Evolutionary conservation across 441 rosid species (phyloP), one percentile per base, ranked within the genome.

Genomic region (Pelargonium citronellum): DNA sequence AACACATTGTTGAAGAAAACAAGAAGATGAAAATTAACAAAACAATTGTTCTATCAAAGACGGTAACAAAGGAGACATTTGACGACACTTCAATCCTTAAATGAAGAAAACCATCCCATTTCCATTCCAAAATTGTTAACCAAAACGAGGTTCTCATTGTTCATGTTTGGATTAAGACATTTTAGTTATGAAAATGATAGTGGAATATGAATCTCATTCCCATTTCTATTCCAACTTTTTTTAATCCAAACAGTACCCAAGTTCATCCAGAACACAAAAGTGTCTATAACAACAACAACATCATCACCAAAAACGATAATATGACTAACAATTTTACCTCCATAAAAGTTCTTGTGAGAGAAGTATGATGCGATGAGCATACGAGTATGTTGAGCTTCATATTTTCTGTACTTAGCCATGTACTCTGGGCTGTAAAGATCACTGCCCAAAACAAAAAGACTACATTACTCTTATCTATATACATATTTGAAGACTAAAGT

Each of bases 321-420:
- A 24, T 24, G 30, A 24, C 30, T 24, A 24, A 24, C 30, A 24
- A 24, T 24, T 24, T 55, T 55, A 55, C 61, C 61, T 55, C 61
- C 61, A 17, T 16, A 55, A 17, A 55, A 55, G 61, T 55, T 16
- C 61, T 55, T 55, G 7, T 55, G 24, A 5, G 61, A 55, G 61
- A 55, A 55, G 61, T 55, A 55, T 16, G 61, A 16, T 7, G 61
- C 17, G 11, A 55, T 55, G 24, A 55, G 61, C 61, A 55, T 55
- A 16, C 19, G 61, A 55, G 61, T 55, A 7, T 55, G 61, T 17
- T 55, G 24, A 17, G 61, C 61, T 55, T 55, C 61, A 16, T 55
- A 55, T 55, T 55, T 55, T 9, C 61, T 55, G 61, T 55, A 55
- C 61, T 55, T 55, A 6, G 17, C 61, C 61, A 55, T 55, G 61